phyloP scores from a whole-genome alignment of 768 basidiomycete genomes.

The Pisolithus albus region DNA sequence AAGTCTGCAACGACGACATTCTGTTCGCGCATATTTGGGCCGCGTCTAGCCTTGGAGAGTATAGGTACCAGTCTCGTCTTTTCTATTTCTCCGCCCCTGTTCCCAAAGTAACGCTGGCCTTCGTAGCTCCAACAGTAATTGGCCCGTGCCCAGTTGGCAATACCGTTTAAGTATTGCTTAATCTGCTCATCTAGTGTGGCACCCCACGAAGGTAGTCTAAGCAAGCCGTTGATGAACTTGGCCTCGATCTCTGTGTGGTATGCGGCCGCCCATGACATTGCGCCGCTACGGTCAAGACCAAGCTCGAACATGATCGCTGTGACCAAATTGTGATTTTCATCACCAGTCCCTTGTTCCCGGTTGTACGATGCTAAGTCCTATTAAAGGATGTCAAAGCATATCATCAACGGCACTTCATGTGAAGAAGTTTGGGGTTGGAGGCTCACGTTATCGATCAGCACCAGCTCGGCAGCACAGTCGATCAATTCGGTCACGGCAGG shows the following conservation, averaged over 20 bases:
- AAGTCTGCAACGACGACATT: constrained; percentile 2
- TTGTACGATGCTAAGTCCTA: constrained; percentile 34
- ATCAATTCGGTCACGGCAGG: constrained; percentile 5
- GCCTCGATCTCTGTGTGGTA: constrained; percentile 8
- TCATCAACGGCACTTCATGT: not conserved
- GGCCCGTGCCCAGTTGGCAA: constrained; percentile 23
- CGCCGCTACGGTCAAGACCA: constrained; percentile 18
- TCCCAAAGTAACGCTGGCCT: constrained; percentile 26
- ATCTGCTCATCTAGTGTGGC: constrained; percentile 18
- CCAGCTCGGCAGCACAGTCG: constrained; percentile 10
- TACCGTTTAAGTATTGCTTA: constrained; percentile 17
- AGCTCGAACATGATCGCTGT: constrained; percentile 28
- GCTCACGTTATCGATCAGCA: constrained; percentile 18
- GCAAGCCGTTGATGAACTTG: constrained; percentile 17
- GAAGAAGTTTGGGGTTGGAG: not conserved
- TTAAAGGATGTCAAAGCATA: not conserved
- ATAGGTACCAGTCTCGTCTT: constrained; percentile 10
- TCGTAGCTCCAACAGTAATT: constrained; percentile 27
- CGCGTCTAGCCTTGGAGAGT: not conserved
- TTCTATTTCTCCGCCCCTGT: constrained; percentile 18
- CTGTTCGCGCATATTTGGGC: not conserved
- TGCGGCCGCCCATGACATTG: constrained; percentile 21
- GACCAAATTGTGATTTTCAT: constrained; percentile 29
- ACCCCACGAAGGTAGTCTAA: constrained; percentile 24
- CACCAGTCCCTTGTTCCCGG: constrained; percentile 27